Percentiles rank a stretch among this genome's conserved stretches.
phyloP scores from a whole-genome alignment of 1,284 basidiomycete genomes.

The Cryptococcus sp. region DNA sequence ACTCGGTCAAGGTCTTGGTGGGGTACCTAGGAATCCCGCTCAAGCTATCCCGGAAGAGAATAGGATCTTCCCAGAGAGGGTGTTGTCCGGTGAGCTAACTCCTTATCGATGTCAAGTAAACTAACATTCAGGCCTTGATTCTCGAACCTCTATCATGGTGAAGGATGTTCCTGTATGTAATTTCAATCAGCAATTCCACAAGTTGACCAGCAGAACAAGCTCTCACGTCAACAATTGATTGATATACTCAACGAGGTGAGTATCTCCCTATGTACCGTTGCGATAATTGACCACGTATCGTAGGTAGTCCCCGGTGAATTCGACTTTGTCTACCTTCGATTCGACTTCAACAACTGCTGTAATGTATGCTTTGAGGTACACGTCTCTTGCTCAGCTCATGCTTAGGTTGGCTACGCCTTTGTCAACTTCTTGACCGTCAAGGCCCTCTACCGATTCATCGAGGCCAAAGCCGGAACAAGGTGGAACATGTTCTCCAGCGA shows the following conservation, averaged over 20 bases:
- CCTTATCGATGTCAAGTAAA: neutral
- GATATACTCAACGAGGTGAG: conserved; percentile 41
- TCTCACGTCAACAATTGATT: conserved; percentile 44
- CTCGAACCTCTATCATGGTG: conserved; percentile 46
- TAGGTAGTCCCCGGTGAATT: conserved; percentile 44
- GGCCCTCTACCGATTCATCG: conserved; percentile 36
- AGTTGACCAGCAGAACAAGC: conserved; percentile 39
- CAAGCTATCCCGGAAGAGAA: conserved; percentile 37
- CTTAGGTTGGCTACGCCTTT: conserved; percentile 46
- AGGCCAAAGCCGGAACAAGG: conserved; percentile 38
- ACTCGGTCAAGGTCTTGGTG: conserved; percentile 19
- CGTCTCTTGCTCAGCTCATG: neutral
- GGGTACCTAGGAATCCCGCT: neutral
- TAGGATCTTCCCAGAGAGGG: conserved; percentile 34
- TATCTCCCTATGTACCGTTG: neutral
- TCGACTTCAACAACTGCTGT: conserved; percentile 47
- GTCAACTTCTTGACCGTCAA: conserved; percentile 43
- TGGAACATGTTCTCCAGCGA: conserved; percentile 48
- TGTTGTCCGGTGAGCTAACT: conserved; percentile 27
- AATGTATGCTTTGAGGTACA: conserved; percentile 32
- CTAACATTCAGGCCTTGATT: conserved; percentile 32
- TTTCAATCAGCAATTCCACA: neutral
- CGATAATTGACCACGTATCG: too few relatives aligned
- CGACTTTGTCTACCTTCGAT: conserved; percentile 48
- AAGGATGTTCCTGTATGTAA: conserved; percentile 46